phyloP scores from a whole-genome alignment of 176 grass and related monocot genomes.

The Tuctoria greenei region DNA sequence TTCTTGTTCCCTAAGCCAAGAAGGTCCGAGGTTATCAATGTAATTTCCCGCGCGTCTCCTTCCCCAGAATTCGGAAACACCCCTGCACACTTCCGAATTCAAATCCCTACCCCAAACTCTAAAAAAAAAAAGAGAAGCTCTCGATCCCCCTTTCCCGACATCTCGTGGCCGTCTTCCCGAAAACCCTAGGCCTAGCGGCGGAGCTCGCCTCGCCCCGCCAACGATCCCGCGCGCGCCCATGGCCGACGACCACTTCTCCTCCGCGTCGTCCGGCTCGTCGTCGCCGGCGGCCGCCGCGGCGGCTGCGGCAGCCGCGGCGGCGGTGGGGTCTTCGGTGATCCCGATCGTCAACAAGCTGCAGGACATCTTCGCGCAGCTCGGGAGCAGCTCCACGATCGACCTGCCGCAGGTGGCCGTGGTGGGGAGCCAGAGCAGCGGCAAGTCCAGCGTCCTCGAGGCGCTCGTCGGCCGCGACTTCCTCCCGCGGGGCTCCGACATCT shows the following conservation, averaged over 20 bases:
- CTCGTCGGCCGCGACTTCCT: slow-evolving; percentile 95
- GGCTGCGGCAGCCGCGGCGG: slow-evolving; percentile 43
- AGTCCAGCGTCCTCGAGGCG: slow-evolving; percentile 95
- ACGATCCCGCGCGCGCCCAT: slow-evolving; percentile 5
- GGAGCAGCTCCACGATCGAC: slow-evolving; percentile 80
- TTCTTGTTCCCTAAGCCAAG: slow-evolving; percentile 56
- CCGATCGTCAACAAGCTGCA: slow-evolving; percentile 99
- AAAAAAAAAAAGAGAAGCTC: slow-evolving; percentile 7
- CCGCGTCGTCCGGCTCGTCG: slow-evolving; percentile 31
- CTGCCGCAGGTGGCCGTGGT: slow-evolving; percentile 92
- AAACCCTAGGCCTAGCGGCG: slow-evolving; percentile 54
- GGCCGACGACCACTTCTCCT: slow-evolving; percentile 61
- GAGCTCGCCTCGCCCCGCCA: slow-evolving; percentile 4
- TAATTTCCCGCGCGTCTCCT: slow-evolving; percentile 25
- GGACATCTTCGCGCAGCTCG: slow-evolving; percentile 93
- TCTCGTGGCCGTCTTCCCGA: background rate
- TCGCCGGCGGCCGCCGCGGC: slow-evolving; percentile 37
- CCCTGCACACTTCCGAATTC: slow-evolving; percentile 28
- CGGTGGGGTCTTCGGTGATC: slow-evolving; percentile 82
- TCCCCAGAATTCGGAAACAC: background rate
- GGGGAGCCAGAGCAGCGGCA: slow-evolving; percentile 97
- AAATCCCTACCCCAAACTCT: slow-evolving; percentile 28
- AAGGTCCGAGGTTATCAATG: slow-evolving; percentile 36
- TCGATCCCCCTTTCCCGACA: slow-evolving; percentile 37
- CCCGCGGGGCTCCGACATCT: slow-evolving; percentile 91